Percentiles rank a stretch among this genome's conserved stretches.
Evolutionary conservation across 2,329 filamentous ascomycete species (phyloP).

Genomic region (Corinectria fuckeliana): DNA sequence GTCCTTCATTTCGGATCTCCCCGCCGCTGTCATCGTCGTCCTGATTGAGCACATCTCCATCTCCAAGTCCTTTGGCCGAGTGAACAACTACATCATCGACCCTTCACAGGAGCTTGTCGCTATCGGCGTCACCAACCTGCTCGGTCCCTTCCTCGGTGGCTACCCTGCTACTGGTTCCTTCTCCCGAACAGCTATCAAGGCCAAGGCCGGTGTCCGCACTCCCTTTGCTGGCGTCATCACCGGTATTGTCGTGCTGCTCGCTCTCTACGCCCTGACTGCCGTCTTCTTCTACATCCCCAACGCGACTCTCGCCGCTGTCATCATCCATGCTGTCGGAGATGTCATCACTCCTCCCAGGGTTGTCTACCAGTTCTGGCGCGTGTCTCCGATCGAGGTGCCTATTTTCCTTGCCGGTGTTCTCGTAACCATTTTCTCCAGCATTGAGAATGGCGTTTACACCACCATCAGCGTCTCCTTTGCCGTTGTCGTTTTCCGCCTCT

Average conservation of each 20-base stretch:
- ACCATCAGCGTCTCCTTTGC: constrained; percentile 75
- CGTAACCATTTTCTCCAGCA: constrained; percentile 79
- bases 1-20: constrained; percentile 69
- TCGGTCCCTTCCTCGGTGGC: constrained; percentile 79
- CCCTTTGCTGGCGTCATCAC: constrained; percentile 88
- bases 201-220: constrained; percentile 89
- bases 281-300: constrained; percentile 91
- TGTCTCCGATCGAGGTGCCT: constrained; percentile 80
- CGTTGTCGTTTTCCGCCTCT: constrained; percentile 76
- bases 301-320: constrained; percentile 77
- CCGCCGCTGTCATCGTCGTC: constrained; percentile 77
- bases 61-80: constrained; percentile 79
- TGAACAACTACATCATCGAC: constrained; percentile 83
- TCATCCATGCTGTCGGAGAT: constrained; percentile 90
- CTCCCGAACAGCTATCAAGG: constrained; percentile 89
- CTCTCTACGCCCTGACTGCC: constrained; percentile 80
- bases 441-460: constrained; percentile 87
- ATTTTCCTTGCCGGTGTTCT: constrained; percentile 88
- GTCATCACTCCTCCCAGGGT: constrained; percentile 83
- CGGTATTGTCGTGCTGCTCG: constrained; percentile 79
- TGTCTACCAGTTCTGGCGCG: constrained; percentile 87
- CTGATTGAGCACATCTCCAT: constrained; percentile 85
- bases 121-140: constrained; percentile 76
- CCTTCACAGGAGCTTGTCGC: constrained; percentile 82
- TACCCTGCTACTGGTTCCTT: constrained; percentile 92